Percentiles rank a stretch among this genome's conserved stretches.
Evolutionary conservation across 495 filamentous ascomycete genomes (phyloP).

Genomic region (Podospora pseudoanserina): DNA sequence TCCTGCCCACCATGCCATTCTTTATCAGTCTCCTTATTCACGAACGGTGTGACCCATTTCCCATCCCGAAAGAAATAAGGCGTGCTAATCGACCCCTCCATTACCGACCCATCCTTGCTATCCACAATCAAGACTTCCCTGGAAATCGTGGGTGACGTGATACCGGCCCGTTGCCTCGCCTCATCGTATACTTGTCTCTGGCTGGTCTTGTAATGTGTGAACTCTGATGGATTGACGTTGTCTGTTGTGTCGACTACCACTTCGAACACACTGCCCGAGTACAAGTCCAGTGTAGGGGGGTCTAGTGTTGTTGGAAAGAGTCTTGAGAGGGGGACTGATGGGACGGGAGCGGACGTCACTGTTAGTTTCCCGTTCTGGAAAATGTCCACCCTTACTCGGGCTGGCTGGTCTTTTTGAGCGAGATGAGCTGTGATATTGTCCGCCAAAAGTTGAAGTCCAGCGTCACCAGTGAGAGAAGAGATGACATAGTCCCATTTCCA

Average conservation of each 20-base stretch:
- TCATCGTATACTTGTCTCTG: slow-evolving; percentile 59
- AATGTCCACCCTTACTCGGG: slow-evolving; percentile 54
- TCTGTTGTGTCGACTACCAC: slow-evolving; percentile 55
- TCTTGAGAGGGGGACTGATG: slow-evolving; percentile 46
- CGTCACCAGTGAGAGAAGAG: slow-evolving; percentile 39
- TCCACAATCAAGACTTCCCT: slow-evolving; percentile 76
- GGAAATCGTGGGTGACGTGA: slow-evolving; percentile 47
- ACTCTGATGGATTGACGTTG: slow-evolving; percentile 52
- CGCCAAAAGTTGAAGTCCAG: slow-evolving; percentile 38
- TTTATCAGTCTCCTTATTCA: slow-evolving; percentile 29
- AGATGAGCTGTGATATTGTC: slow-evolving; percentile 22
- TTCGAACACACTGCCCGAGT: slow-evolving; percentile 30
- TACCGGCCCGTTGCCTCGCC: slow-evolving; percentile 56
- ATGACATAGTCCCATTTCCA: slow-evolving; percentile 59
- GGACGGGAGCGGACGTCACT: slow-evolving; percentile 48
- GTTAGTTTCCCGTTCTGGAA: slow-evolving; percentile 46
- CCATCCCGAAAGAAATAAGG: slow-evolving; percentile 71
- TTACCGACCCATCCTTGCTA: slow-evolving; percentile 56
- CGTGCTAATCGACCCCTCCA: slow-evolving; percentile 82
- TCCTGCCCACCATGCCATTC: slow-evolving; percentile 69
- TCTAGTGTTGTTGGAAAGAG: slow-evolving; percentile 13
- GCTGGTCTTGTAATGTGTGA: slow-evolving; percentile 76
- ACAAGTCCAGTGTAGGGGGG: neutral
- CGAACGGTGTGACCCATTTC: slow-evolving; percentile 62
- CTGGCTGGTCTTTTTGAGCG: slow-evolving; percentile 39